phyloP scores from a whole-genome alignment of 164 flowering plant genomes.

The Dillenia turbinata region DNA sequence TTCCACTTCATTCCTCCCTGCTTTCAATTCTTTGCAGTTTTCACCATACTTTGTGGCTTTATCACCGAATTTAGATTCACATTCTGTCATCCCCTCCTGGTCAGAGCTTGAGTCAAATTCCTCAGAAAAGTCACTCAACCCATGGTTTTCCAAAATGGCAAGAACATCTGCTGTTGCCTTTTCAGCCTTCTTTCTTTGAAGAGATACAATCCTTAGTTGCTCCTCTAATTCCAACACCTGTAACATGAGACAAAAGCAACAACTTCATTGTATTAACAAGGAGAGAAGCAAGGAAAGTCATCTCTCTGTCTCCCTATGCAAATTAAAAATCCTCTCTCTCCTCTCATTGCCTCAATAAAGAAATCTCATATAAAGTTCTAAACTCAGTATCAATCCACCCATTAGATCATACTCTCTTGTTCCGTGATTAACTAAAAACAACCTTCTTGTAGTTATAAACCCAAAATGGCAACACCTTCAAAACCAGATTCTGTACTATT shows the following conservation, averaged over 20 bases:
- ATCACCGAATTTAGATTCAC: constrained; percentile 28
- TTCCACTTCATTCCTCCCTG: constrained; percentile 22
- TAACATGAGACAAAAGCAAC: background rate
- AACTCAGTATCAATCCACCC: too few relatives aligned
- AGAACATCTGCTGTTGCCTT: constrained; percentile 76
- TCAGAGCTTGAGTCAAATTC: constrained; percentile 58
- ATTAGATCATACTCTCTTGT: too few relatives aligned
- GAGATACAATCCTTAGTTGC: constrained; percentile 58
- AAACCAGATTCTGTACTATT: background rate
- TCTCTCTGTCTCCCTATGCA: too few relatives aligned
- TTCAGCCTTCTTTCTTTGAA: constrained; percentile 78
- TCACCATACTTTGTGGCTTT: constrained; percentile 25
- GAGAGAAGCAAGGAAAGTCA: background rate
- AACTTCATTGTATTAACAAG: background rate
- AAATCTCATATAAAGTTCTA: too few relatives aligned
- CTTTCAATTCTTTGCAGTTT: constrained; percentile 23
- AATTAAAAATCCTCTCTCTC: too few relatives aligned
- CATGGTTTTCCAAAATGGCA: constrained; percentile 59
- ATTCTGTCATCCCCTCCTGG: constrained; percentile 25
- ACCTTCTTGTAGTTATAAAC: background rate
- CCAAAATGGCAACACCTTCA: background rate
- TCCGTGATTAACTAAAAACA: too few relatives aligned
- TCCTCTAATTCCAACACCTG: constrained; percentile 84
- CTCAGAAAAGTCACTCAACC: constrained; percentile 55
- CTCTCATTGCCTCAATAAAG: too few relatives aligned